Evolutionary conservation across 192 early-diverging fungal genomes (phyloP).

Genomic region (Borealophlyctis nickersoniae): DNA sequence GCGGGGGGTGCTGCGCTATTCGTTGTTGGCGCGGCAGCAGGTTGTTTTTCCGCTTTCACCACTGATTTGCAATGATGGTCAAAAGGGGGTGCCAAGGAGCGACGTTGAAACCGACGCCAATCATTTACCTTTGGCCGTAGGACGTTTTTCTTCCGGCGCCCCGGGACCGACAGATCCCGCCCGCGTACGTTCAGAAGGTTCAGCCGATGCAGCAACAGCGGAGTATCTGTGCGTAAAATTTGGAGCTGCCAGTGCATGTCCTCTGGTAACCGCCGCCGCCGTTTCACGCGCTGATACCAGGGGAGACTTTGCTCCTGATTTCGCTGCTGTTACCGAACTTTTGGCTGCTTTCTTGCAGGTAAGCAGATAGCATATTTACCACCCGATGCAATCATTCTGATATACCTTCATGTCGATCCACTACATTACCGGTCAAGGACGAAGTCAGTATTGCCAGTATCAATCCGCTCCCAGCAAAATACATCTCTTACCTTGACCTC

Average conservation of each 20-base stretch:
- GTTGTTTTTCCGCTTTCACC: no score
- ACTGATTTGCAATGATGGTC: no score
- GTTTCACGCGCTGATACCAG: slow-evolving; percentile 24
- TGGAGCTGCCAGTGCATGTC: slow-evolving; percentile 12
- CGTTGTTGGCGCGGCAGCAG: no score
- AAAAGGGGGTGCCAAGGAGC: no score
- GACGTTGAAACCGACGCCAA: no score
- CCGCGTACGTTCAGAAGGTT: not conserved
- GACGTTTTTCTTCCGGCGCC: slow-evolving; percentile 17
- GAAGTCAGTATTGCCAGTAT: no score
- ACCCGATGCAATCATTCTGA: slow-evolving; percentile 14
- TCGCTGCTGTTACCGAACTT: slow-evolving; percentile 20
- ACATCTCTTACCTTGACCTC: no score
- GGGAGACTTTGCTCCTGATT: slow-evolving; percentile 23
- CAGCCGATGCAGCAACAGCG: slow-evolving; percentile 32
- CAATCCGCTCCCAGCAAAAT: no score
- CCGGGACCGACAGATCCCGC: not conserved
- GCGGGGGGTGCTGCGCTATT: no score
- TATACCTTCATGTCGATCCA: slow-evolving; percentile 19
- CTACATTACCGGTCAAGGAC: no score
- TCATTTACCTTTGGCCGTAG: slow-evolving; percentile 12
- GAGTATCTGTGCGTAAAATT: slow-evolving; percentile 30
- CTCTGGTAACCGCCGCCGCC: no score
- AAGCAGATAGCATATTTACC: not conserved
- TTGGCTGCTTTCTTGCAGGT: slow-evolving; percentile 19